Evolutionary conservation across 208 protist species (phyloP), one percentile per base, ranked within the genome.

Genomic region (Acanthamoeba healyi): DNA sequence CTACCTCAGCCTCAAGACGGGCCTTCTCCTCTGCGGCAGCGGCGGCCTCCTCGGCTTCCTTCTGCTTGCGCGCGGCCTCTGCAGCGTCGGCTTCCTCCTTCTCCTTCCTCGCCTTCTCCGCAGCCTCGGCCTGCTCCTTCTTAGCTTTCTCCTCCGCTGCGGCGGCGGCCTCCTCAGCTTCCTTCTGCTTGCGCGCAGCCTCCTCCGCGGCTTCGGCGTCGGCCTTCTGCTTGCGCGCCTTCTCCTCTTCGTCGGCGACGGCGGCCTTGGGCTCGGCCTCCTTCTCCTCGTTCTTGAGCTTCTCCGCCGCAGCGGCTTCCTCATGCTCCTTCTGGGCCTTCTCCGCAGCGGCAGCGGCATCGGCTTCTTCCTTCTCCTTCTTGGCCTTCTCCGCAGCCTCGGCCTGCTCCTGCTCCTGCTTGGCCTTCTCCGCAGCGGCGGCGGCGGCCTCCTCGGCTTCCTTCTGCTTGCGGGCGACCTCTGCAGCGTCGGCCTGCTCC

Each of bases 341-440:
- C 17, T 12, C 26, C 1, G 2, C 49, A 19, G 49, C 49, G 49
- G 6, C 49, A 10, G 49, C 32, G 22, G 26, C 26, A 2, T 84
- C 34, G 74, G 34, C 38, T 34, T 84, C 24, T 44, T 84, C 74
- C 74, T 84, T 84, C 38, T 84, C 74, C 32, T 49, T 84, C 5
- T 17, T 84, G 36, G 44, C 74, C 74, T 84, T 54, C 38, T 84
- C 44, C 26, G 1, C 74, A 1, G 36, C 42, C 6, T 84, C 34
- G 74, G 34, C 38, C 74, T 84, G 1, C 14, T 84, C 74, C 74
- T 84, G 38, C 38, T 84, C 74, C 32, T 49, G 38, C 5, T 17
- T 84, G 36, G 44, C 74, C 74, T 84, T 54, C 38, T 84, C 44
- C 26, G 1, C 74, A 1, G 36, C 42, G 0, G 24, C 24, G 67